These are phyloP conservation scores for Colletotrichum costaricense DNA, from an alignment of 2,329 filamentous ascomycete genomes.

Conservation along the genomic window DNA sequence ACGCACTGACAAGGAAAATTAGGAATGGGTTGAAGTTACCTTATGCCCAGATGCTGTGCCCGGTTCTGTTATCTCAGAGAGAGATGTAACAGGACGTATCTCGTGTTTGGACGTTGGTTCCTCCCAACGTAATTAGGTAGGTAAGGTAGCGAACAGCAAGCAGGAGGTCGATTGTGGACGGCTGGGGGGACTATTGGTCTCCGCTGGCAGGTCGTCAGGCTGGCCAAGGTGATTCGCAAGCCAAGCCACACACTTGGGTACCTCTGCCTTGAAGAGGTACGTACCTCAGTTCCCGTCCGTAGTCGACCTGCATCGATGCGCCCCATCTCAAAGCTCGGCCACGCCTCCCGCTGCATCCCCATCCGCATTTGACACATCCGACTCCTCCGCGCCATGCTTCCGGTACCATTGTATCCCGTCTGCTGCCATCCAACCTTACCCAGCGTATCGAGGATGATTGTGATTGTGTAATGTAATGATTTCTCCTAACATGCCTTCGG, in stretches of 20 bases:
- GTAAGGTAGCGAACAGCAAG: not conserved
- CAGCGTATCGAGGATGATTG: not conserved
- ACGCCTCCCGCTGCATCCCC: not conserved
- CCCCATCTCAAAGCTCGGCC: constrained; percentile 17
- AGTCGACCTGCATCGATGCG: constrained; percentile 2
- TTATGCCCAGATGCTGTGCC: constrained; percentile 23
- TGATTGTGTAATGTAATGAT: not conserved
- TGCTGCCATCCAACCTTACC: not conserved
- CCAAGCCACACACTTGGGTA: constrained; percentile 11
- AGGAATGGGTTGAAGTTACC: not conserved
- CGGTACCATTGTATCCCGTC: not conserved
- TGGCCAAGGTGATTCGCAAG: constrained; percentile 21
- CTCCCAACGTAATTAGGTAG: not conserved
- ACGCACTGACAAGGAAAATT: not conserved
- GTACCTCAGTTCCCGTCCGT: constrained; percentile 6
- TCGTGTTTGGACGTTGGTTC: constrained; percentile 8
- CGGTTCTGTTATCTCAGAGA: constrained; percentile 17
- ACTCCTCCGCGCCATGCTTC: constrained; percentile 13
- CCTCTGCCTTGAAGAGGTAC: not conserved
- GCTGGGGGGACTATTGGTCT: constrained; percentile 17
- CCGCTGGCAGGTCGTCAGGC: constrained; percentile 20
- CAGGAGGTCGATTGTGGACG: constrained; percentile 7
- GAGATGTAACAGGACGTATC: constrained; percentile 3
- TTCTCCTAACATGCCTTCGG: not conserved
- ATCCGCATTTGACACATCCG: not conserved